Conservation (phyloP, 2,329 filamentous ascomycete species). For the Colletotrichum sp. region DNA sequence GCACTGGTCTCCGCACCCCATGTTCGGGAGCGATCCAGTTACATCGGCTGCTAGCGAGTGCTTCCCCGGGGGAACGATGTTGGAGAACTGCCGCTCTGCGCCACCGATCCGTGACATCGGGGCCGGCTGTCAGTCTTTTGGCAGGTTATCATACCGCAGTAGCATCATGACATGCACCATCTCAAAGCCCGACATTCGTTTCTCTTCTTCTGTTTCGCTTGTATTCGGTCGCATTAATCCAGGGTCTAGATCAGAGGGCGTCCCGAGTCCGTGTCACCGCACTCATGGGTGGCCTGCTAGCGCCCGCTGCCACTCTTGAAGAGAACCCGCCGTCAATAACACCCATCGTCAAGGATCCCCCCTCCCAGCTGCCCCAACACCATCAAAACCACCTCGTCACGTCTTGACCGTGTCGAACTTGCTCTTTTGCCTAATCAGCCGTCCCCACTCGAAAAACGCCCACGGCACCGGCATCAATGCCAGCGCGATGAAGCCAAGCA, state of each 20-base stretch:
- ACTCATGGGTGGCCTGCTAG: background rate
- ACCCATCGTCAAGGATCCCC: conserved; percentile 14
- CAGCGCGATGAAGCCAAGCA: conserved; percentile 52
- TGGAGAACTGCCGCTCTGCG: background rate
- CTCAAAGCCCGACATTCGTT: fast-evolving
- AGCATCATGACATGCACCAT: background rate
- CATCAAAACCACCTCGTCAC: conserved; percentile 26
- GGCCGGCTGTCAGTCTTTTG: background rate
- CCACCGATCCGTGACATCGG: background rate
- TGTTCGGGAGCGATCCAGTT: background rate
- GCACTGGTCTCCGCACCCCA: background rate
- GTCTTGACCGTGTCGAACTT: conserved; percentile 40
- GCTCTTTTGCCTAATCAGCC: conserved; percentile 42
- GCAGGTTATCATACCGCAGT: background rate
- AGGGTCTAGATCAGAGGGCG: background rate
- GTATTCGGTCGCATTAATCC: fast-evolving
- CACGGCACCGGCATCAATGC: conserved; percentile 57
- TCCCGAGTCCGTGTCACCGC: background rate
- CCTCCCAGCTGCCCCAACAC: background rate
- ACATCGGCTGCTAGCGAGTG: background rate
- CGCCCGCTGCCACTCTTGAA: background rate
- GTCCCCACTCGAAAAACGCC: conserved; percentile 56
- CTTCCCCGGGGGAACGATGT: background rate
- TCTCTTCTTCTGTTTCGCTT: background rate
- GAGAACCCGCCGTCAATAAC: background rate